A percentile compares a stretch with the other conserved stretches of the same genome.
Conservation (phyloP, 495 filamentous ascomycete species). For the Penicillium steckii region DNA sequence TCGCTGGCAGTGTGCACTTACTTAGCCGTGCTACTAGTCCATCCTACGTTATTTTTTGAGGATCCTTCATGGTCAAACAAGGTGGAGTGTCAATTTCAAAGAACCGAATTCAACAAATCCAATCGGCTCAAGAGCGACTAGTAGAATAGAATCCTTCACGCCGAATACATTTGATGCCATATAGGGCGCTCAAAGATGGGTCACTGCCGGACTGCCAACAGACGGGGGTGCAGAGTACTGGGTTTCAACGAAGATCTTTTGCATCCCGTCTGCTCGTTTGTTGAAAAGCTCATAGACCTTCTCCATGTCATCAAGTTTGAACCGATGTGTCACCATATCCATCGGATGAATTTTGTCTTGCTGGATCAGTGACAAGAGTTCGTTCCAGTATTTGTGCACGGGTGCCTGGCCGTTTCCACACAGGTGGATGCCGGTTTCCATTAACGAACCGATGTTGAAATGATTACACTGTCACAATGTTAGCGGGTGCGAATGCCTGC, state of each 20-base stretch:
- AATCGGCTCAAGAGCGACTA: too few relatives aligned
- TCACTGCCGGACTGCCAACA: too few relatives aligned
- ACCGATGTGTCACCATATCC: conserved; percentile 77
- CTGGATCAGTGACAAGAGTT: conserved; percentile 60
- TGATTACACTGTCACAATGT: conserved; percentile 64
- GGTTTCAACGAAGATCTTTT: conserved; percentile 73
- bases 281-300: conserved; percentile 54
- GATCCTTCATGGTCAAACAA: too few relatives aligned
- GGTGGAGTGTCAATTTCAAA: too few relatives aligned
- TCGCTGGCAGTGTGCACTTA: too few relatives aligned
- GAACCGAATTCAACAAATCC: too few relatives aligned
- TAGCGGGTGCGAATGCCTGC: background rate
- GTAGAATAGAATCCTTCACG: too few relatives aligned
- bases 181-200: too few relatives aligned
- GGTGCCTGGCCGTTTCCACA: conserved; percentile 79
- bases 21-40: too few relatives aligned
- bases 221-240: conserved; percentile 60
- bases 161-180: too few relatives aligned
- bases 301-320: conserved; percentile 72
- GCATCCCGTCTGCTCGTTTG: conserved; percentile 63
- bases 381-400: conserved; percentile 62
- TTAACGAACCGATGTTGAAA: conserved; percentile 81
- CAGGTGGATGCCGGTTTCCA: conserved; percentile 76
- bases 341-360: conserved; percentile 70
- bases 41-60: too few relatives aligned